Percentiles rank a stretch among this genome's conserved stretches.
Evolutionary conservation across 2,329 filamentous ascomycete genomes (phyloP).

Genomic region (Alternaria tenuissima): DNA sequence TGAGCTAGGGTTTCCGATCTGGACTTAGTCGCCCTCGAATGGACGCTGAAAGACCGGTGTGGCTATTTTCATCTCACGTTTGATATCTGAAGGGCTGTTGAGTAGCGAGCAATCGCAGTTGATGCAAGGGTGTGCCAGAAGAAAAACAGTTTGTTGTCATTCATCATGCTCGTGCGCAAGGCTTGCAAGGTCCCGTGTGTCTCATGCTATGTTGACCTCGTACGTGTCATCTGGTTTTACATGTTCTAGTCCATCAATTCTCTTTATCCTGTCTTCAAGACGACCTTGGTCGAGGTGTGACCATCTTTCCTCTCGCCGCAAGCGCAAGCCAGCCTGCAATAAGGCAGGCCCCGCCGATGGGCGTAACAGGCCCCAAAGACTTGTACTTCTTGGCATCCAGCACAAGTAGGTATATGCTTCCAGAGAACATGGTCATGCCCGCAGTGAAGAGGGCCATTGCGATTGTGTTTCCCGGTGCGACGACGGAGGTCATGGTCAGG

Average conservation of each 20-base stretch:
- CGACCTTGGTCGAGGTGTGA: slow-evolving; percentile 7
- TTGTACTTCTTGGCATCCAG: slow-evolving; percentile 69
- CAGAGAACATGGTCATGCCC: slow-evolving; percentile 73
- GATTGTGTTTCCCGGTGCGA: slow-evolving; percentile 63
- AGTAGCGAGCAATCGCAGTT: rapidly evolving
- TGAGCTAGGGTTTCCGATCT: neutral
- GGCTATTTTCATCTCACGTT: neutral
- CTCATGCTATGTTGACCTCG: neutral
- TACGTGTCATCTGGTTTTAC: neutral
- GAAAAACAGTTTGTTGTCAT: neutral
- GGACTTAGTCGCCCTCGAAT: neutral
- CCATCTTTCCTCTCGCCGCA: slow-evolving; percentile 46
- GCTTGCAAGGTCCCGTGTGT: neutral
- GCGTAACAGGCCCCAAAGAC: slow-evolving; percentile 70
- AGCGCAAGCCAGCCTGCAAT: slow-evolving; percentile 70
- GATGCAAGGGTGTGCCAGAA: neutral
- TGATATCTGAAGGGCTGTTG: neutral
- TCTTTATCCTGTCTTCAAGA: neutral
- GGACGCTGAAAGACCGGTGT: neutral
- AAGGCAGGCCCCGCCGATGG: slow-evolving; percentile 68
- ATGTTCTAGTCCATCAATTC: neutral
- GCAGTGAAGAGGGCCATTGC: slow-evolving; percentile 68
- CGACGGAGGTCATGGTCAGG: slow-evolving; percentile 63
- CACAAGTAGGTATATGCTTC: slow-evolving; percentile 70
- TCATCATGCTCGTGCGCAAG: neutral